Evolutionary conservation across 148 eudicot genomes (phyloP).

Genomic region (Rhododendron vialii): DNA sequence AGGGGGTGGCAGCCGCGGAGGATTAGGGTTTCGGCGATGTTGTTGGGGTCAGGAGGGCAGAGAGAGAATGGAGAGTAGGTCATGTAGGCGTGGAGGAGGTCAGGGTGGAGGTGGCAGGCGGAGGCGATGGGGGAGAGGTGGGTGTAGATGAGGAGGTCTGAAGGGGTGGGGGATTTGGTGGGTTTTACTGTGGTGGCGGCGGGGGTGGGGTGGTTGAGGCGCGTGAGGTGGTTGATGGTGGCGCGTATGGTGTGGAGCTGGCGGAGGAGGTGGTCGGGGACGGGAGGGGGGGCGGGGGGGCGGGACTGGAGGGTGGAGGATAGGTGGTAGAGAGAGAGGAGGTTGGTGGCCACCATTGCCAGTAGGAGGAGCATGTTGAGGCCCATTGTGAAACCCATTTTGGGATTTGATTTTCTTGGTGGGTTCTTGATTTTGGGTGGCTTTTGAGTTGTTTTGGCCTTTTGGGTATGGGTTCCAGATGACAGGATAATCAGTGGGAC

Average conservation of each 20-base stretch:
- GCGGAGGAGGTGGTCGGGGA: constrained; percentile 71
- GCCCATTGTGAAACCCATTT: constrained; percentile 73
- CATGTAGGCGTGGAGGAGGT: constrained; percentile 72
- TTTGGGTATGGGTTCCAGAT: neutral
- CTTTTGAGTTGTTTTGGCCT: neutral
- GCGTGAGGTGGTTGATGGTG: constrained; percentile 87
- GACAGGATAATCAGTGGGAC: neutral
- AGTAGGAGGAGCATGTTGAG: constrained; percentile 63
- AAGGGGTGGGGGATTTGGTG: constrained; percentile 27
- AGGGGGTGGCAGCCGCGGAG: constrained; percentile 88
- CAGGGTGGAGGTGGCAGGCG: constrained; percentile 54
- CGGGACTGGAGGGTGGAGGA: constrained; percentile 52
- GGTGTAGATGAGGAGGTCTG: constrained; percentile 66
- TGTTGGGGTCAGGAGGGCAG: constrained; percentile 44
- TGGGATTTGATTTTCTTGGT: neutral
- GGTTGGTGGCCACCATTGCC: constrained; percentile 88
- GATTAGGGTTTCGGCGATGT: constrained; percentile 62
- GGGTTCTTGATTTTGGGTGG: neutral
- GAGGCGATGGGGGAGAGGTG: constrained; percentile 62
- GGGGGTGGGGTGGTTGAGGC: constrained; percentile 41
- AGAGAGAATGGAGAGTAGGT: constrained; percentile 53
- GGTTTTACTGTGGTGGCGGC: constrained; percentile 16
- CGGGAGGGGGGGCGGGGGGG: constrained; percentile 19
- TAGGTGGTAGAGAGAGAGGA: constrained; percentile 89
- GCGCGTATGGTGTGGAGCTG: constrained; percentile 86